These are phyloP conservation scores for Pseudocercospora musae DNA, from an alignment of 2,329 filamentous ascomycete genomes.

Conservation along the genomic window DNA sequence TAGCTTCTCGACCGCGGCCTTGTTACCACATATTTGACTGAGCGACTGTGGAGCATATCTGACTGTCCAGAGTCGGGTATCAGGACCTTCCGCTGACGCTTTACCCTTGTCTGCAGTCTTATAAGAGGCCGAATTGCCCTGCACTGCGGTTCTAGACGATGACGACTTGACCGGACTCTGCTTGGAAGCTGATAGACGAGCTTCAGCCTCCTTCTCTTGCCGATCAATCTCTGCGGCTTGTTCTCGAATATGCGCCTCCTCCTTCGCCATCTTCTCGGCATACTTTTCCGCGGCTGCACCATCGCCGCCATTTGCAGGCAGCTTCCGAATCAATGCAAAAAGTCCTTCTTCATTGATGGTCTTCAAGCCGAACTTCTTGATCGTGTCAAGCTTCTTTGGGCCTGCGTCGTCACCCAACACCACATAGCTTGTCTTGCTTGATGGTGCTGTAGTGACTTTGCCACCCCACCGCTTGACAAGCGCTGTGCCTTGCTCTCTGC, in stretches of 20 bases:
- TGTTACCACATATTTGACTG: conserved; percentile 93
- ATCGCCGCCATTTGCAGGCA: conserved; percentile 83
- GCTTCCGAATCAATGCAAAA: conserved; percentile 74
- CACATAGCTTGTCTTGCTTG: conserved; percentile 90
- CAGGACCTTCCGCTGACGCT: conserved; percentile 41
- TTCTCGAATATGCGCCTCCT: conserved; percentile 76
- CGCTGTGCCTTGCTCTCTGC: conserved; percentile 78
- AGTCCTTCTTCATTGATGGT: conserved; percentile 93
- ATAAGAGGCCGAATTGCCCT: conserved; percentile 33
- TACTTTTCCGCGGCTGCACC: conserved; percentile 84
- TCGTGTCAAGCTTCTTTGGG: conserved; percentile 87
- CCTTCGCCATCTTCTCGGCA: conserved; percentile 77
- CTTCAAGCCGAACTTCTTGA: conserved; percentile 73
- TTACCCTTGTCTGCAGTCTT: conserved; percentile 35
- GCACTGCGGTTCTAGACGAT: conserved; percentile 8
- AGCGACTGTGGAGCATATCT: conserved; percentile 89
- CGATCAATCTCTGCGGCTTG: conserved; percentile 82
- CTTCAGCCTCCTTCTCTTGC: conserved; percentile 57
- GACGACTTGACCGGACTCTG: conserved; percentile 36
- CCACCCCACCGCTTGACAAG: conserved; percentile 93
- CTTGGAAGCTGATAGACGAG: conserved; percentile 44
- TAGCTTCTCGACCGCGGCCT: conserved; percentile 81
- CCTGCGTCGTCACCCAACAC: conserved; percentile 89
- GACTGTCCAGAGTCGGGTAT: conserved; percentile 79
- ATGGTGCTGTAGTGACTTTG: conserved; percentile 80